These are phyloP conservation scores for Calonectria montana DNA, from an alignment of 2,329 filamentous ascomycete species.

Conservation along the genomic window DNA sequence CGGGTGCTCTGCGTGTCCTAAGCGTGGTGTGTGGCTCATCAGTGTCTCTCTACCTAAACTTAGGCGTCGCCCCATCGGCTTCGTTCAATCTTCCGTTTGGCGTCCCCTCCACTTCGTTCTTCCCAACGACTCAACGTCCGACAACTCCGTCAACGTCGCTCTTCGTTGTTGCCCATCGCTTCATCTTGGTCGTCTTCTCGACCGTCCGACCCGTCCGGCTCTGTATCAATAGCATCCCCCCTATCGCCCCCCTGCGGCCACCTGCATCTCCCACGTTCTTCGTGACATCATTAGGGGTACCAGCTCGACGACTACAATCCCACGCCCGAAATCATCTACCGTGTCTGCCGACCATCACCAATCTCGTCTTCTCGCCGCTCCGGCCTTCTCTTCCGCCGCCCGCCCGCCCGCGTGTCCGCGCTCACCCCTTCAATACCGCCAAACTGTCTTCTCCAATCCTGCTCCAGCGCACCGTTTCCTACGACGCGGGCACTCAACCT, in stretches of 20 bases:
- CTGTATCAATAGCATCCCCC: conserved; percentile 30
- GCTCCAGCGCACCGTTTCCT: conserved; percentile 89
- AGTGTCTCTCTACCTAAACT: conserved; percentile 24
- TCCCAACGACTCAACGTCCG: conserved; percentile 29
- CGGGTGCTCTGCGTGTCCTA: conserved; percentile 36
- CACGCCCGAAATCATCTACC: conserved; percentile 24
- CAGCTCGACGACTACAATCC: conserved; percentile 22
- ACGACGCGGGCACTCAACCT: conserved; percentile 83
- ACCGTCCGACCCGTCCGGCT: conserved; percentile 30
- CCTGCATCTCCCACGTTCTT: conserved; percentile 35
- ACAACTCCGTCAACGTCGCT: conserved; percentile 26
- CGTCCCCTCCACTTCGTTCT: conserved; percentile 36
- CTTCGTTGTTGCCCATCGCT: conserved; percentile 18
- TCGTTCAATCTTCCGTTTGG: conserved; percentile 41
- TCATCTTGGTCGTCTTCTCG: conserved; percentile 9
- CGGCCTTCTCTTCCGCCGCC: conserved; percentile 20
- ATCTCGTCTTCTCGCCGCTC: conserved; percentile 23
- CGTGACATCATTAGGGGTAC: conserved; percentile 46
- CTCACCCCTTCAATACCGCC: conserved; percentile 75
- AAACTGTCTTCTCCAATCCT: conserved; percentile 94
- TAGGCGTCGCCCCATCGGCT: conserved; percentile 28
- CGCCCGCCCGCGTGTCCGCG: conserved; percentile 26
- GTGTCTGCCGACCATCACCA: conserved; percentile 23
- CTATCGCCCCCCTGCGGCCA: conserved; percentile 21
- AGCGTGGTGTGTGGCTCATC: conserved; percentile 24